Evolutionary conservation across 768 basidiomycete genomes (phyloP).

Genomic region (Calocybe cyanea): DNA sequence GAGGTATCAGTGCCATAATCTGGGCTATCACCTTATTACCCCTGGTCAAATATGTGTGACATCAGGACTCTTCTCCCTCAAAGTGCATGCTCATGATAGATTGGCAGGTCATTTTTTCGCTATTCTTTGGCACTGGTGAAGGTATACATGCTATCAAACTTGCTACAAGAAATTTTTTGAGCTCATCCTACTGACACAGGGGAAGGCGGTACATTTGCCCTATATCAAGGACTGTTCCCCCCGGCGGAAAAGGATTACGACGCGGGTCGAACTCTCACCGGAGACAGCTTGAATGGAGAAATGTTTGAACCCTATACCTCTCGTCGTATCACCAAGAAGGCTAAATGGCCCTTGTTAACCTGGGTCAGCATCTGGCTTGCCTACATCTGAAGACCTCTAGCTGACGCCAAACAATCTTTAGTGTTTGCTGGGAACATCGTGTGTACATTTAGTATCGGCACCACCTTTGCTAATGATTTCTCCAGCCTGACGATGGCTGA

Average conservation of each 20-base stretch:
- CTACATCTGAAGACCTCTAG: too few species aligned
- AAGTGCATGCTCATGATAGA: neutral
- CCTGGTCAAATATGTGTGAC: slow-evolving; percentile 57
- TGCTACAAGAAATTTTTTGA: neutral
- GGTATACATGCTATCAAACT: slow-evolving; percentile 27
- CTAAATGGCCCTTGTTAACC: slow-evolving; percentile 49
- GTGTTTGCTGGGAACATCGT: slow-evolving; percentile 60
- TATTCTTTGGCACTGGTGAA: slow-evolving; percentile 47
- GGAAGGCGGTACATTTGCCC: slow-evolving; percentile 67
- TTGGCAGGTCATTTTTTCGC: slow-evolving; percentile 37
- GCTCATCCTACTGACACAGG: slow-evolving; percentile 27
- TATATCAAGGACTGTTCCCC: slow-evolving; percentile 60
- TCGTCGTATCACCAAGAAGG: slow-evolving; percentile 24
- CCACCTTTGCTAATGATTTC: neutral
- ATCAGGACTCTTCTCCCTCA: neutral
- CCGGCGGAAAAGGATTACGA: slow-evolving; percentile 40
- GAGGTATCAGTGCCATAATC: slow-evolving; percentile 58
- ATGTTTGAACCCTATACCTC: slow-evolving; percentile 9
- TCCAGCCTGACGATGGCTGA: slow-evolving; percentile 59
- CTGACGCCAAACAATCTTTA: slow-evolving; percentile 14
- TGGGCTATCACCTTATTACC: slow-evolving; percentile 63
- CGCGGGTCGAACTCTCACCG: slow-evolving; percentile 51
- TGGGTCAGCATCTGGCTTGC: slow-evolving; percentile 39
- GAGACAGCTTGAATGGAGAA: slow-evolving; percentile 31
- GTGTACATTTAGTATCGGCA: slow-evolving; percentile 10